Evolutionary conservation across 352 stramenopile species (phyloP), one percentile per base, ranked within the genome.

Genomic region (Globisporangium recalcitrans): DNA sequence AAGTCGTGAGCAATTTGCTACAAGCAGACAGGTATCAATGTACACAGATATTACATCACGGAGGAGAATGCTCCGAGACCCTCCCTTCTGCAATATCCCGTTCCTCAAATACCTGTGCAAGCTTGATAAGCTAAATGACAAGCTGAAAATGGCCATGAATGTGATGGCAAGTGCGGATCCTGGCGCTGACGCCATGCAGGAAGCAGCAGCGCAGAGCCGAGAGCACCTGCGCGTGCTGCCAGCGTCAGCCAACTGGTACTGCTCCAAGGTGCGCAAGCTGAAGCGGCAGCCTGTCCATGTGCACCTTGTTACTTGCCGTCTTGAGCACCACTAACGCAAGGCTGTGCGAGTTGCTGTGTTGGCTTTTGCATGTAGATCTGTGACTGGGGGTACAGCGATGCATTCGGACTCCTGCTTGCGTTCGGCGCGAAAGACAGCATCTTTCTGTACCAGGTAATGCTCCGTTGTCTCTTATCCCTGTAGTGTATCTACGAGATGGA

Each of bases 211-310:
- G 63, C 52, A 91, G 73, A 4, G 81, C 80, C 38, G 76, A 82
- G 38, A 46, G 11, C 65, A 79, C 14, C 29, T 80, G 44, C 70
- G 70, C 55, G 68, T 89, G 48, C 61, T 91, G 3, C 78, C 79
- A 11, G 75, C 80, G 9, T 89, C 80, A 21, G 67, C 78, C 48
- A 91, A 91, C 76, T 93, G 84, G 82, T 91, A 87, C 51, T 90
- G 74, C 68, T 82, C 84, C 3, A 78, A 93, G 73, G 83, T 92
- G 22, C 48, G 24, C 14, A 6, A 14, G 1, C n/a, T 52, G 36
- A 8, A 19, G 36, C 36, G 2, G 14, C 16, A 40, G 27, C 10
- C 24, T 56, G 21, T 21, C n/a, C 19, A n/a, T n/a, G n/a, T n/a
- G n/a, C n/a, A n/a, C n/a, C n/a, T n/a, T n/a, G n/a, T n/a, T 44